Conservation (phyloP, 805 yeast species). For the Spencermartinsiella europaea region DNA sequence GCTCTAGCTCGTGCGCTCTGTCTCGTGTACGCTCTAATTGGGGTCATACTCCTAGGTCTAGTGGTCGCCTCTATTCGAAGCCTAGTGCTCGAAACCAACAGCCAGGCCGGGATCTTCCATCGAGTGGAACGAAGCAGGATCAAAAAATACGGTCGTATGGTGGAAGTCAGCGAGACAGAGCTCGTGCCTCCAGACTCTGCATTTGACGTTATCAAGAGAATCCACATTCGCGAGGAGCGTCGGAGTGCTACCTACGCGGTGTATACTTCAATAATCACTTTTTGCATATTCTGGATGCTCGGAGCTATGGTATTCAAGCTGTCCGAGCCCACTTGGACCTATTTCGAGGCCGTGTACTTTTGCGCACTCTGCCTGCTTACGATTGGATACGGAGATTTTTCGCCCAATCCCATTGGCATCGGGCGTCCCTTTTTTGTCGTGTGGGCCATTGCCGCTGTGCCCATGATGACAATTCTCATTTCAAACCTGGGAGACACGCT, state of each 20-base stretch:
- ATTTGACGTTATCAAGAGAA: conserved; percentile 51
- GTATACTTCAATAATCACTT: conserved; percentile 41
- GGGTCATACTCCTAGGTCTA: conserved; percentile 69
- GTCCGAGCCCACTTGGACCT: conserved; percentile 62
- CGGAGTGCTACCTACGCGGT: conserved; percentile 29
- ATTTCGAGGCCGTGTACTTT: conserved; percentile 68
- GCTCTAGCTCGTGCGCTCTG: conserved; percentile 53
- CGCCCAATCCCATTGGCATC: conserved; percentile 51
- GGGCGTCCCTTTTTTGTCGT: conserved; percentile 69
- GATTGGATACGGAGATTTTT: conserved; percentile 78
- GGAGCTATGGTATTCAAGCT: conserved; percentile 64
- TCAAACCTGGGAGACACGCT: conserved; percentile 63
- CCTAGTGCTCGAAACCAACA: conserved; percentile 55
- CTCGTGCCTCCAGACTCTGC: conserved; percentile 35
- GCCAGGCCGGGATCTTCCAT: conserved; percentile 64
- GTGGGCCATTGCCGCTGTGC: conserved; percentile 82
- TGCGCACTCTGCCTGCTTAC: conserved; percentile 71
- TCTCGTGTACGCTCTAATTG: conserved; percentile 60
- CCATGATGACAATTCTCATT: conserved; percentile 77
- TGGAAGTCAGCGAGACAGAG: conserved; percentile 1
- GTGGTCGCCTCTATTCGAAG: conserved; percentile 65
- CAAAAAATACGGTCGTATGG: conserved; percentile 27
- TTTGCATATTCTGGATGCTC: conserved; percentile 52
- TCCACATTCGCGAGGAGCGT: conserved; percentile 34
- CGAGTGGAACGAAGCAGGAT: conserved; percentile 49